Base-by-base conservation (phyloP, 306 rosid species). In the Hippophae rhamnoides region DNA sequence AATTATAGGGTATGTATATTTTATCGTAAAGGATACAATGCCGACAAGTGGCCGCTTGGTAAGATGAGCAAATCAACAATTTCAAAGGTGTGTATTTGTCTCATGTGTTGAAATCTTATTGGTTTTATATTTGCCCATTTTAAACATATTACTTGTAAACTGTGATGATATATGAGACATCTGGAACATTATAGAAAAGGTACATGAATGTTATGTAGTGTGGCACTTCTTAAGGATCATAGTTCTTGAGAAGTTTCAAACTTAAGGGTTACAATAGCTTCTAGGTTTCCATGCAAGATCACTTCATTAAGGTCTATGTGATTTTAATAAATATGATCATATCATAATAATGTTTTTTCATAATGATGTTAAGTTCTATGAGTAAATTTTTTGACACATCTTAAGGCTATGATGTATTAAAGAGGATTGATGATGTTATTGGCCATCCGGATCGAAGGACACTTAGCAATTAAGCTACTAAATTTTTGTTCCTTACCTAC, bases 61-160 rank as follows among this genome's bases (percentile, higher is more conserved):
- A 92, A 86, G 79, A 89, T 88, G 49, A 86, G 99, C 81, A 92
- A 81, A 82, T 77, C 95, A 71, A 88, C 95, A 71, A 84, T 92
- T 80, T 71, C 77, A 56, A 92, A 84, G 95, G 99, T 79, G 66
- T 68, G 79, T 53, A 58, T 57, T 62, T 41, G 46, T 46, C 27
- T 50, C 46, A 40, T 44, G 69, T 64, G 52, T 8, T 42, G 23
- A 44, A 48, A 31, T 49, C 26, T 60, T 59, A 50, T 63, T 66
- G 56, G 54, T 23, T 42, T 31, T 49, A 31, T 55, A 56, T 10
- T 55, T 7, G 10, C 43, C 2, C 38, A 54, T 53, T 26, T 64
- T 27, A 2, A 2, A 27, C 38, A 27, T 27, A 27, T 27, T 27
- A 27, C 38, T 27, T 27, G 38, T 27, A 27, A 27, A 1, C 1